Evolutionary conservation across 2,329 filamentous ascomycete species (phyloP), one percentile per base, ranked within the genome.

Genomic region (Fusarium sp.): DNA sequence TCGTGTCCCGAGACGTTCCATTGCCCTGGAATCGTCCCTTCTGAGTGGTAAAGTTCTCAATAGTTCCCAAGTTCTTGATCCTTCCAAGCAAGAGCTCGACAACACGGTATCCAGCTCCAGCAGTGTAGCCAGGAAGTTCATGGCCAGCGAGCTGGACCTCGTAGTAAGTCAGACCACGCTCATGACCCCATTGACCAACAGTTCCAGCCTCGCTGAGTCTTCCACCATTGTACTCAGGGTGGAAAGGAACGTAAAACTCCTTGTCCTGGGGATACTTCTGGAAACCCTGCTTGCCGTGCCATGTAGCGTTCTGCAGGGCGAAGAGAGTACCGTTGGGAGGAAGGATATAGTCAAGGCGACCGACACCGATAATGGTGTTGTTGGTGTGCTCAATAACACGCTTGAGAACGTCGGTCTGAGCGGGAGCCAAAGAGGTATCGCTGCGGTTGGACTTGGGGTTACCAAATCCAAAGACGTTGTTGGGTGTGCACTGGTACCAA

Each of bases 271-370:
- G 74, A 8, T 75, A 75, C 17, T 69, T 76, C 68, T 89, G 86
- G 82, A 95, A 95, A 0, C 92, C 92, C 53, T 91, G 88, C 28
- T 83, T 76, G 6, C 91, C 92, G 62, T 88, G 86, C 89, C 90
- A 95, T 0, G 91, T 94, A 86, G 94, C 92, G 80, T 95, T 95
- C 75, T 95, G 92, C 50, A 94, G 89, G 1, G 87, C 85, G 8
- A 93, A 82, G 2, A 95, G 83, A 0, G 91, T 92, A 18, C 92
- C 92, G 76, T 93, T 92, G 74, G 85, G 83, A 13, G 91, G 83
- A 2, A 93, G 84, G 66, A 92, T 84, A 75, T 86, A 92, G 78
- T 94, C 92, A 3, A 78, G 66, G 13, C 70, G 68, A 3, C 76
- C 76, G 5, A 67, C 68, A 0, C 74, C 76, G 7, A 78, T 77